Conservation (phyloP, 2,329 filamentous ascomycete species). For the Cercospora beticola region DNA sequence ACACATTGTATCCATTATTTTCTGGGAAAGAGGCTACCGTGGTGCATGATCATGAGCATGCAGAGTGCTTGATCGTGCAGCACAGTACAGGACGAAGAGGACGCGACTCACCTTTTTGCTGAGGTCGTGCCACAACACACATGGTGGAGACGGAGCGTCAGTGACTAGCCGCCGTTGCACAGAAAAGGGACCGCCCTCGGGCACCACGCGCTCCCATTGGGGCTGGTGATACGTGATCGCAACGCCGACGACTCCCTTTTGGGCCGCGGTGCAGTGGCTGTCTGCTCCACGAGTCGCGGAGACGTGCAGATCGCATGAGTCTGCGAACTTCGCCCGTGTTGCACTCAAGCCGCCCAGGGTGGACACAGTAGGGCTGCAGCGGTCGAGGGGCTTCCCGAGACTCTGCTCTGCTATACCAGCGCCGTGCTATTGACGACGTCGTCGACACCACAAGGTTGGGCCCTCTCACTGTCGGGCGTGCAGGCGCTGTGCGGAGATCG, state of each 20-base stretch:
- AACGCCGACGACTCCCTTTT: not conserved
- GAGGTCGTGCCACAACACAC: conserved; percentile 1
- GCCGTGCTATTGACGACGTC: not conserved
- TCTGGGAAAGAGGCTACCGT: conserved; percentile 4
- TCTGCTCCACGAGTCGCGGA: conserved; percentile 14
- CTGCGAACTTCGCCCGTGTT: conserved; percentile 5
- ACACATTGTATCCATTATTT: not conserved
- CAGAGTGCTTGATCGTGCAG: conserved; percentile 5
- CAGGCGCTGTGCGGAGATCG: not conserved
- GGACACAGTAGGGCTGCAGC: conserved; percentile 16
- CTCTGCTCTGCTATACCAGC: conserved; percentile 5
- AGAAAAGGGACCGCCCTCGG: conserved; percentile 1
- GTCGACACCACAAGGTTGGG: not conserved
- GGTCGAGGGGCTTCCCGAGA: not conserved
- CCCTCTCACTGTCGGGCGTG: not conserved
- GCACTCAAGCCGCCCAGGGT: not conserved
- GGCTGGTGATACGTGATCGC: conserved; percentile 1
- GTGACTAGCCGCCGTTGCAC: conserved; percentile 16
- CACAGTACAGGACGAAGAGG: not conserved
- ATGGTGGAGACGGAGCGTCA: not conserved
- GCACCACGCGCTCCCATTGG: conserved; percentile 1
- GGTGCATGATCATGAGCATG: conserved; percentile 10
- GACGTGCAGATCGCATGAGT: conserved; percentile 14
- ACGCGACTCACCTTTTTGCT: not conserved
- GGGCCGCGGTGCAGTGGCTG: conserved; percentile 11